Evolutionary conservation across 2,329 filamentous ascomycete genomes (phyloP), one percentile per base, ranked within the genome.

Genomic region (Stemphylium vesicarium): DNA sequence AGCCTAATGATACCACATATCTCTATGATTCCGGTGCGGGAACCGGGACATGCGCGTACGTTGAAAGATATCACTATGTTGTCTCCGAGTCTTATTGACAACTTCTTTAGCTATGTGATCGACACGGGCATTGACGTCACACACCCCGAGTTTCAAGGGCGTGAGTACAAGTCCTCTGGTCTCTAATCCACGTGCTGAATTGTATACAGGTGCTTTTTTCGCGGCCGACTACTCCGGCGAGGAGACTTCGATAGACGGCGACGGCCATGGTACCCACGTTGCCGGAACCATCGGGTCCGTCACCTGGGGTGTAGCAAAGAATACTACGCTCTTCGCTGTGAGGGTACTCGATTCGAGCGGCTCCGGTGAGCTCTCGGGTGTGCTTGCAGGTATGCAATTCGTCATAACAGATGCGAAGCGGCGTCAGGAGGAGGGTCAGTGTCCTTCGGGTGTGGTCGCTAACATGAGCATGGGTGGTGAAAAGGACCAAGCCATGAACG

Each of bases 51-150:
- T 87, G 82, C 16, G 83, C 80, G 37, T 53, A 49, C 20, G 43
- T 48, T 32, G 15, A 11, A 4, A 16, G 29, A 9, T 10, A 11
- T 20, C 6, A 20, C 3, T 10, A 40, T 2, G 2, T 5, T 10
- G 2, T 38, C 0, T 16, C 3, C 13, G 16, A 24, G 29, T 2
- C 26, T 26, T 1, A 16, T 22, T 53, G 12, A 48, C 31, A 48
- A 10, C 40, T 2, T n/a, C 10, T 7, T 0, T 16, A 53, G 50
- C 22, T 90, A 85, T 68, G 76, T 89, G 16, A 80, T 89, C 24
- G 87, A 89, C 71, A 88, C 86, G 5, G 87, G 87, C 57, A 84
- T 89, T 69, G 73, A 77, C 35, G 70, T 75, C 15, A 79, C 77
- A 3, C 87, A 90, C 72, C 60, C 68, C 4, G 71, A 76, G 12